phyloP scores from a whole-genome alignment of 495 filamentous ascomycete species.

The Penicillium samsonianum region DNA sequence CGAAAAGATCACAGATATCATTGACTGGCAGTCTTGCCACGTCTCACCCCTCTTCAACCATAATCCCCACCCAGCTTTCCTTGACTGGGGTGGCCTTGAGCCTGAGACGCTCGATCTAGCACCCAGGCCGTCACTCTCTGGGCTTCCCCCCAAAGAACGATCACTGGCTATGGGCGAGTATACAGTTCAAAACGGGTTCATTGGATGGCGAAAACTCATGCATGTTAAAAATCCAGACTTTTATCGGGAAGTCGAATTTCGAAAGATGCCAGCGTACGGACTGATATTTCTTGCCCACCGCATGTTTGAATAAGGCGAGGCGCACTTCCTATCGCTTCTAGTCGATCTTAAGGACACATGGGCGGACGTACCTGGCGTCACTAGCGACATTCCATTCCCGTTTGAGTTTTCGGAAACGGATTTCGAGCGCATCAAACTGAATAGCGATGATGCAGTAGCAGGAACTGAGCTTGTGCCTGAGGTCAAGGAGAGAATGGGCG shows the following conservation, averaged over 20 bases:
- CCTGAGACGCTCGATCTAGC: conserved; percentile 32
- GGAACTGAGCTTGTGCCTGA: conserved; percentile 37
- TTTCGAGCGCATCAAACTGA: conserved; percentile 30
- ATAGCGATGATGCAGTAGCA: conserved; percentile 33
- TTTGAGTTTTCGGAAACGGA: conserved; percentile 34
- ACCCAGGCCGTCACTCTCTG: conserved; percentile 23
- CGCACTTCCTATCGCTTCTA: conserved; percentile 36
- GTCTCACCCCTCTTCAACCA: conserved; percentile 41
- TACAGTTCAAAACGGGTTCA: conserved; percentile 31
- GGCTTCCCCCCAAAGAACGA: conserved; percentile 28
- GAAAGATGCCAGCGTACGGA: conserved; percentile 33
- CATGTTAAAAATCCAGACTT: conserved; percentile 32
- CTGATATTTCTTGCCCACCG: conserved; percentile 38
- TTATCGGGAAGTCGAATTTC: conserved; percentile 32
- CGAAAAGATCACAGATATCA: conserved; percentile 38
- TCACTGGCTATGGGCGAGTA: conserved; percentile 26
- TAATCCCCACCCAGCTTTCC: conserved; percentile 32
- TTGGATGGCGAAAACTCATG: conserved; percentile 39
- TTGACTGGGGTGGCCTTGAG: conserved; percentile 36
- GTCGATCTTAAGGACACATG: conserved; percentile 36
- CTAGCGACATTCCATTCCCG: conserved; percentile 28
- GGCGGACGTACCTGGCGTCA: conserved; percentile 30
- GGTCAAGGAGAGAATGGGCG: conserved; percentile 33
- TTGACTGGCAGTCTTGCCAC: conserved; percentile 43
- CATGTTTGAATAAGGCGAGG: conserved; percentile 41